Percentiles rank a stretch among this genome's conserved stretches.
Conservation (phyloP, 306 rosid genomes). For the Erythrophleum fordii region DNA sequence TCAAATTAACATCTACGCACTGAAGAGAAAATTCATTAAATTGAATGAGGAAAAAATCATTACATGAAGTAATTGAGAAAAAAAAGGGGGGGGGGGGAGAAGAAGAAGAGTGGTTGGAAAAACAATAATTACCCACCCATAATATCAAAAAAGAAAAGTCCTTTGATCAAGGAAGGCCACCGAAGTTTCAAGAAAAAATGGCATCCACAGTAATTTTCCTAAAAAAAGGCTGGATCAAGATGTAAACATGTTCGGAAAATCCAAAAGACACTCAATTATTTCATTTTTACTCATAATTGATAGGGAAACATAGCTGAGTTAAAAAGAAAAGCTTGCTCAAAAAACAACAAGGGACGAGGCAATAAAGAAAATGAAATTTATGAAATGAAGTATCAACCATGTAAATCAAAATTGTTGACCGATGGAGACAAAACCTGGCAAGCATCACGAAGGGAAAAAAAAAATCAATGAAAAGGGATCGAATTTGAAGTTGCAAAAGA, state of each 20-base stretch:
- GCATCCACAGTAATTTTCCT: neutral
- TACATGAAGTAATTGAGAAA: neutral
- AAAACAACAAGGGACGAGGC: neutral
- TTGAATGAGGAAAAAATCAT: neutral
- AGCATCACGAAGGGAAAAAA: neutral
- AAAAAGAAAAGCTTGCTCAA: neutral
- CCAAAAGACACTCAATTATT: neutral
- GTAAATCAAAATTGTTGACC: neutral
- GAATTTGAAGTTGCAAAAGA: neutral
- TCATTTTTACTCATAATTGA: neutral
- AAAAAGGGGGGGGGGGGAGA: too few relatives aligned
- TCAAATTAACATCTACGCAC: neutral
- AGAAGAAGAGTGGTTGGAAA: neutral
- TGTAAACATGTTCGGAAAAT: neutral
- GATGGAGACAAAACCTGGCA: neutral
- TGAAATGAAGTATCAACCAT: neutral
- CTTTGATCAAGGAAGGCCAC: neutral
- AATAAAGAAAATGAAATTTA: constrained; percentile 11
- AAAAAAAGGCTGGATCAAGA: constrained; percentile 19
- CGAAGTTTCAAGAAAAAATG: neutral
- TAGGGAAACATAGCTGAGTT: neutral
- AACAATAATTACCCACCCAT: neutral
- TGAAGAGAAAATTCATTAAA: neutral
- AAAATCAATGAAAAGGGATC: neutral
- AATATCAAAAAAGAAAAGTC: neutral